Evolutionary conservation across 2,329 filamentous ascomycete genomes (phyloP).

Genomic region (Neofusicoccum ribis): DNA sequence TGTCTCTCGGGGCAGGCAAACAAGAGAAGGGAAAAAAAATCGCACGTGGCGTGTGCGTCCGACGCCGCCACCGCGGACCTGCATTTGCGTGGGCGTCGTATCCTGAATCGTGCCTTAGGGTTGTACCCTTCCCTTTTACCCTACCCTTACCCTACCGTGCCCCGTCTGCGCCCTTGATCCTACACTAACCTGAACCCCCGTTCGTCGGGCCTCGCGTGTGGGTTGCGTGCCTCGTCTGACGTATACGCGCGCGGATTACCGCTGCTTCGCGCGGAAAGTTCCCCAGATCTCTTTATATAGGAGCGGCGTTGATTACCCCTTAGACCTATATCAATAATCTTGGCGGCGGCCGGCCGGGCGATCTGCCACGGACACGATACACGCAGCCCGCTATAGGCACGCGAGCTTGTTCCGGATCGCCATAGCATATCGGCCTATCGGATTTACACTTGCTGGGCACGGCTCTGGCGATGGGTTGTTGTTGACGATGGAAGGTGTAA

Average conservation of each 20-base stretch:
- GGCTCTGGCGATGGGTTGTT: neutral
- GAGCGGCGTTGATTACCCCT: conserved; percentile 11
- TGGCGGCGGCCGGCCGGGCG: neutral
- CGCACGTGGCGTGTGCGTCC: neutral
- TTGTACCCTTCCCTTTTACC: neutral
- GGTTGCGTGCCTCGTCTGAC: neutral
- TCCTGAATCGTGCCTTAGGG: neutral
- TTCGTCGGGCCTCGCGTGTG: neutral
- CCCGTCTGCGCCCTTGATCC: neutral
- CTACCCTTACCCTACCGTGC: neutral
- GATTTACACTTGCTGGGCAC: neutral
- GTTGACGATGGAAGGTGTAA: neutral
- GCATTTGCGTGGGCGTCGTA: neutral
- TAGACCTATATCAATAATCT: conserved; percentile 13
- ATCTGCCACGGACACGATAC: neutral
- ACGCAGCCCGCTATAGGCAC: conserved; percentile 2
- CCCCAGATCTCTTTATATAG: conserved; percentile 15
- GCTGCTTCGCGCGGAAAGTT: conserved; percentile 1
- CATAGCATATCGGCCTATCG: conserved; percentile 7
- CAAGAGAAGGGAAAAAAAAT: neutral
- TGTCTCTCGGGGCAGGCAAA: neutral
- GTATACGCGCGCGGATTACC: neutral
- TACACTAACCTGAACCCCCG: neutral
- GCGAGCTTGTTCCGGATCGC: conserved; percentile 13
- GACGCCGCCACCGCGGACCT: too few species aligned